Percentiles rank a stretch among this genome's conserved stretches.
These are phyloP conservation scores for Stereocaulon alpinum DNA, from an alignment of 495 filamentous ascomycete species.

Conservation along the genomic window DNA sequence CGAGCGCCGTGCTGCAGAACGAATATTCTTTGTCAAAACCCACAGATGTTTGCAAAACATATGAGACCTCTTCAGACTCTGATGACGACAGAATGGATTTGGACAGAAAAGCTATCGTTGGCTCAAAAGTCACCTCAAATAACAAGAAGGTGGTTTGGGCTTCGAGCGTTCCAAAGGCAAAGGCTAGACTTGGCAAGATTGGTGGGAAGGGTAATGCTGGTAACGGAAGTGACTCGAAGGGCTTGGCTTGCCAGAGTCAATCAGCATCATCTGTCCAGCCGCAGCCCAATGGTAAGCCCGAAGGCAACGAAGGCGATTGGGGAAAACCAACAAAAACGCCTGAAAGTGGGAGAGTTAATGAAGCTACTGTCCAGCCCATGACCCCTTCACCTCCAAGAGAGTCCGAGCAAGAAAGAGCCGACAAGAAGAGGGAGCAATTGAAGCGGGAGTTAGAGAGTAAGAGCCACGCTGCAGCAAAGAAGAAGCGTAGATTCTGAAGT, in stretches of 20 bases:
- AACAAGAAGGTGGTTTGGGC: neutral
- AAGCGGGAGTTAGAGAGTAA: slow-evolving; percentile 55
- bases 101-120: neutral
- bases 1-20: neutral
- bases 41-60: neutral
- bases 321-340: slow-evolving; percentile 18
- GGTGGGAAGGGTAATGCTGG: slow-evolving; percentile 14
- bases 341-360: slow-evolving; percentile 19
- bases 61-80: neutral
- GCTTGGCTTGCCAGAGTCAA: neutral
- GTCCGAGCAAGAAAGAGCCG: slow-evolving; percentile 41
- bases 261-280: neutral
- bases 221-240: slow-evolving; percentile 6
- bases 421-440: slow-evolving; percentile 52
- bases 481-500: slow-evolving; percentile 56
- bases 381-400: slow-evolving; percentile 13
- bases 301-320: neutral
- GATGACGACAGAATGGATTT: neutral
- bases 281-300: neutral
- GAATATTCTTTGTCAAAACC: neutral
- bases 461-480: slow-evolving; percentile 51
- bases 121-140: neutral
- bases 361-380: slow-evolving; percentile 19
- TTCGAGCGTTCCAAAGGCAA: slow-evolving; percentile 15
- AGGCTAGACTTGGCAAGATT: slow-evolving; percentile 22